These are phyloP conservation scores for Aspergillus sclerotialis DNA, from an alignment of 2,329 filamentous ascomycete species.

Conservation along the genomic window DNA sequence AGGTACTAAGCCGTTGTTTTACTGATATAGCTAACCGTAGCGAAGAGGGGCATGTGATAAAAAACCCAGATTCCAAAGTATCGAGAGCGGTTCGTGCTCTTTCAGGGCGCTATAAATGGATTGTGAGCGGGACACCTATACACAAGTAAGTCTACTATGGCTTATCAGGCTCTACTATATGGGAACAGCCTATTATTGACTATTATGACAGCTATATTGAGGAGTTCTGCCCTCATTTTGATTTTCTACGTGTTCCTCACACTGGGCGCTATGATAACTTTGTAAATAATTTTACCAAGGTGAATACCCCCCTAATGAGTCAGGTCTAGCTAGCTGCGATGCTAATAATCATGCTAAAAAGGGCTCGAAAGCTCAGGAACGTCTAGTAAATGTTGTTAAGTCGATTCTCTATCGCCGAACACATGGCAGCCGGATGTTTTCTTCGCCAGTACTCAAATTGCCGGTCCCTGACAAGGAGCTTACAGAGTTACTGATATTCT, in stretches of 20 bases:
- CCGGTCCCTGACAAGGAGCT: conserved; percentile 43
- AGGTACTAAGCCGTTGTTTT: conserved; percentile 3
- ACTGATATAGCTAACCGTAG: too few species aligned
- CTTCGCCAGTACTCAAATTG: conserved; percentile 47
- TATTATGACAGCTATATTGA: conserved; percentile 16
- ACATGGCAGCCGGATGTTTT: conserved; percentile 48
- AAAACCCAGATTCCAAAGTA: conserved; percentile 25
- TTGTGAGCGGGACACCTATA: conserved; percentile 33
- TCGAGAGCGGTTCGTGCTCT: conserved; percentile 31
- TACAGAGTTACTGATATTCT: conserved; percentile 43
- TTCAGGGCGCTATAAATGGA: conserved; percentile 30
- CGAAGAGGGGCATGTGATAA: conserved; percentile 32
- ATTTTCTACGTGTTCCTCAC: conserved; percentile 28
- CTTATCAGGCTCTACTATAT: background rate
- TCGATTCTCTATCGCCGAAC: conserved; percentile 50
- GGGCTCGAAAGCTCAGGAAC: conserved; percentile 5
- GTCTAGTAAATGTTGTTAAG: conserved; percentile 23
- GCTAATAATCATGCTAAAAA: background rate
- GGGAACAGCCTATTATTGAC: background rate
- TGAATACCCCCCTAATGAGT: conserved; percentile 1
- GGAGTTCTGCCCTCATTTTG: conserved; percentile 34
- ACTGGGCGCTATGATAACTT: conserved; percentile 19
- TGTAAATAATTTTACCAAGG: conserved; percentile 17
- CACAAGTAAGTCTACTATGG: conserved; percentile 23
- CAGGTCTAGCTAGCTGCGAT: too few species aligned